Percentiles rank a stretch among this genome's conserved stretches.
These are phyloP conservation scores for Bipolaris zeicola DNA, from an alignment of 2,329 filamentous ascomycete genomes.

Conservation along the genomic window DNA sequence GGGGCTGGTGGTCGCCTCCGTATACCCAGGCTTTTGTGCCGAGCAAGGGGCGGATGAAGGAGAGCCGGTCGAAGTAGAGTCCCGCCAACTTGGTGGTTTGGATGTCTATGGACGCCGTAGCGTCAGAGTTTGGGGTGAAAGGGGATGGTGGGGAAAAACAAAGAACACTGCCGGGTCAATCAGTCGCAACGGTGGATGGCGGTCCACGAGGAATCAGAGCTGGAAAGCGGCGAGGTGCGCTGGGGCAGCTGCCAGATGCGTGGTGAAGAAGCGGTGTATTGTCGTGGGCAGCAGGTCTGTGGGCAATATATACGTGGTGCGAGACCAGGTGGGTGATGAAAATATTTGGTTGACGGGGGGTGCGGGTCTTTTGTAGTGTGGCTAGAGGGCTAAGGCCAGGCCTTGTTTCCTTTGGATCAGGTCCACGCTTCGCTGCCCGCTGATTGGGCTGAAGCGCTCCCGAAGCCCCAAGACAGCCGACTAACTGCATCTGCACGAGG, in stretches of 20 bases:
- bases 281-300: constrained; percentile 1
- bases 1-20: constrained; percentile 90
- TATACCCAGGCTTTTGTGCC: constrained; percentile 94
- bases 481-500: constrained; percentile 5
- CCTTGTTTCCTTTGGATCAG: constrained; percentile 15
- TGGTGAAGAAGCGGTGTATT: constrained; percentile 2
- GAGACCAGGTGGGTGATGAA: constrained; percentile 37
- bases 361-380: constrained; percentile 16
- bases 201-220: constrained; percentile 21
- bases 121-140: constrained; percentile 36
- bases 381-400: constrained; percentile 7
- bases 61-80: constrained; percentile 72
- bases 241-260: constrained; percentile 15
- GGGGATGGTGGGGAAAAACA: constrained; percentile 28
- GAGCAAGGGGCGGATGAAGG: constrained; percentile 84
- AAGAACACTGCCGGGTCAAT: constrained; percentile 22
- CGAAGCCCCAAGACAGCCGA: background rate
- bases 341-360: constrained; percentile 21
- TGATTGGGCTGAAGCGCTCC: constrained; percentile 18
- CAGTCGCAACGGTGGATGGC: constrained; percentile 36
- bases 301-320: constrained; percentile 11
- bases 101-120: constrained; percentile 46
- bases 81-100: constrained; percentile 93
- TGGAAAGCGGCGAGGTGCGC: constrained; percentile 15
- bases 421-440: background rate